Evolutionary conservation across 768 basidiomycete species (phyloP).

Genomic region (Boletus sp.): DNA sequence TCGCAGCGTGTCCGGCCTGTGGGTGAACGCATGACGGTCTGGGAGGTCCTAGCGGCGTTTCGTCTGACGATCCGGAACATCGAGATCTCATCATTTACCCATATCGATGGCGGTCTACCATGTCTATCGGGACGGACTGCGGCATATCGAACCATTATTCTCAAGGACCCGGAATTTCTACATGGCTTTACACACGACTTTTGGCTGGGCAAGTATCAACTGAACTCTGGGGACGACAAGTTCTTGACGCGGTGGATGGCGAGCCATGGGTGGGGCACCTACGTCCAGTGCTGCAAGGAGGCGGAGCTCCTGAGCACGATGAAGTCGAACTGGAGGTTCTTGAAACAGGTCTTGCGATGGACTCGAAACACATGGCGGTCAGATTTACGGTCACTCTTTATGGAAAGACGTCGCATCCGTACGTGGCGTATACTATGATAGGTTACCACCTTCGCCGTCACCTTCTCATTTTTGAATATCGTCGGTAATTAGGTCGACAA

Average conservation of each 20-base stretch:
- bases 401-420: slow-evolving; percentile 83
- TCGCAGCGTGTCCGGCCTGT: slow-evolving; percentile 84
- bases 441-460: neutral
- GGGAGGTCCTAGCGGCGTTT: slow-evolving; percentile 94
- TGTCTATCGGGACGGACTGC: slow-evolving; percentile 93
- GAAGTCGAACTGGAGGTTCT: slow-evolving; percentile 95
- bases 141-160: slow-evolving; percentile 89
- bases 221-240: slow-evolving; percentile 93
- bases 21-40: slow-evolving; percentile 80
- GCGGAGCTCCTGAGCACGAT: slow-evolving; percentile 87
- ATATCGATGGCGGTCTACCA: slow-evolving; percentile 90
- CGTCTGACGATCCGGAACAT: slow-evolving; percentile 92
- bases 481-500: slow-evolving; percentile 64
- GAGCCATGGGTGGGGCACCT: slow-evolving; percentile 93
- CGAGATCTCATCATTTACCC: slow-evolving; percentile 84
- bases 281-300: slow-evolving; percentile 84
- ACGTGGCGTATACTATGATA: slow-evolving; percentile 80
- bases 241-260: slow-evolving; percentile 97
- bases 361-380: slow-evolving; percentile 94
- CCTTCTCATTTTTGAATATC: neutral
- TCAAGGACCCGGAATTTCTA: slow-evolving; percentile 92
- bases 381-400: slow-evolving; percentile 85
- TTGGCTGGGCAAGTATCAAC: slow-evolving; percentile 92
- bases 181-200: slow-evolving; percentile 93
- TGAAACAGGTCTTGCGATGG: slow-evolving; percentile 93